Percentiles rank a stretch among this genome's conserved stretches.
Evolutionary conservation across 164 flowering plant species (phyloP).

Genomic region (Macadamia tetraphylla): DNA sequence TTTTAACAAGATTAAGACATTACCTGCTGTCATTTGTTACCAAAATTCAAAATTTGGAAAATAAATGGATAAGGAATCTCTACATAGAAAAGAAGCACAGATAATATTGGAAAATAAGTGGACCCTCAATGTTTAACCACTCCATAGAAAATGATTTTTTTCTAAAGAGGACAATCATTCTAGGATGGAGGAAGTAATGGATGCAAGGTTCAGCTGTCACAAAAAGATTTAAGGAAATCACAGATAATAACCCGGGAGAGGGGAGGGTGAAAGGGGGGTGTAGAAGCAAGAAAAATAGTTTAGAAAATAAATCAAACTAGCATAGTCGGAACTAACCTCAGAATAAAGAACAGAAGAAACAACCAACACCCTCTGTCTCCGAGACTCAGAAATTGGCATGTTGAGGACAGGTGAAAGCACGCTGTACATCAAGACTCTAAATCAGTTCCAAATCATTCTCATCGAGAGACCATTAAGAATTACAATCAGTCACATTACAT

Average conservation of each 20-base stretch:
- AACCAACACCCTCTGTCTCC: slow-evolving; percentile 96
- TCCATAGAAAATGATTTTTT: too few relatives aligned
- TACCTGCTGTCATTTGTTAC: too few relatives aligned
- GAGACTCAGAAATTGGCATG: slow-evolving; percentile 94
- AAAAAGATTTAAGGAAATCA: background rate
- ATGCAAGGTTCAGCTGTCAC: background rate
- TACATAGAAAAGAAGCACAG: too few relatives aligned
- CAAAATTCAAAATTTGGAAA: too few relatives aligned
- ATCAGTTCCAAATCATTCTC: slow-evolving; percentile 9
- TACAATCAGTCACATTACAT: background rate
- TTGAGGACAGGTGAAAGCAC: slow-evolving; percentile 94
- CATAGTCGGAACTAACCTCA: slow-evolving; percentile 56
- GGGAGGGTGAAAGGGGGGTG: too few relatives aligned
- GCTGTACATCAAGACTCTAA: slow-evolving; percentile 42
- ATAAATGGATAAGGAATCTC: too few relatives aligned
- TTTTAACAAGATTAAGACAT: too few relatives aligned
- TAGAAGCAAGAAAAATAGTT: background rate
- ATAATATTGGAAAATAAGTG: too few relatives aligned
- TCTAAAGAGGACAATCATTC: too few relatives aligned
- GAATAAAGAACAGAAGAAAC: slow-evolving; percentile 92
- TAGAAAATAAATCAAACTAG: background rate
- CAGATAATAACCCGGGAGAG: background rate
- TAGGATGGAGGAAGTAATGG: background rate
- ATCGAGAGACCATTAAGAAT: background rate
- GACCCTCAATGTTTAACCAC: too few relatives aligned